phyloP scores from a whole-genome alignment of 140 eudicot species.

The Erigeron philadelphicus region DNA sequence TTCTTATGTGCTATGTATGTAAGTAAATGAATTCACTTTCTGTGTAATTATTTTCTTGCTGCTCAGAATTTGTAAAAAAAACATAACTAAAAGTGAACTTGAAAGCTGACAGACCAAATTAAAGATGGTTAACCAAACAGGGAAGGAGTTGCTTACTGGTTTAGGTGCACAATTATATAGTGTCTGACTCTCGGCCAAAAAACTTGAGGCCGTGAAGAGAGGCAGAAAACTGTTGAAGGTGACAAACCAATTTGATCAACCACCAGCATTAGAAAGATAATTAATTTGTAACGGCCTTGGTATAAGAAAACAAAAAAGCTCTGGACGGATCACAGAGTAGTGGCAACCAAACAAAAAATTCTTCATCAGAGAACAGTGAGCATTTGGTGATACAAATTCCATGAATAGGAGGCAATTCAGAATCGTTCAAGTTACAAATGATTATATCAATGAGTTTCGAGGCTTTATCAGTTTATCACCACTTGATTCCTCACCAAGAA shows the following conservation, averaged over 20 bases:
- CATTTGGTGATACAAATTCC: not conserved
- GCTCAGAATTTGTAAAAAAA: too few relatives aligned
- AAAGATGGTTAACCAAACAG: too few relatives aligned
- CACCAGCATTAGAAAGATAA: not conserved
- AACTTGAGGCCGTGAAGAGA: too few relatives aligned
- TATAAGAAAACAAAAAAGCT: not conserved
- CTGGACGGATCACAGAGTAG: not conserved
- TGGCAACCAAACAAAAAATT: not conserved
- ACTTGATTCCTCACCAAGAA: constrained; percentile 23
- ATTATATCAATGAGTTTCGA: constrained; percentile 5
- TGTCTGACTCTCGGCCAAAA: too few relatives aligned
- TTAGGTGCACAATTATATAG: too few relatives aligned
- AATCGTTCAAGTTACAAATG: constrained; percentile 13
- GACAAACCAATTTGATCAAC: not conserved
- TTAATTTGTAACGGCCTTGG: not conserved
- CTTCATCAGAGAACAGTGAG: not conserved
- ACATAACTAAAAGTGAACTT: too few relatives aligned
- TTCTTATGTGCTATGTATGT: too few relatives aligned
- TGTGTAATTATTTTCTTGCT: too few relatives aligned
- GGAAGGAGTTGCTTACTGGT: too few relatives aligned
- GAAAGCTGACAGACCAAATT: too few relatives aligned
- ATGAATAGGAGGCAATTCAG: not conserved
- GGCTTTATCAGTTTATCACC: not conserved
- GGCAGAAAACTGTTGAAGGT: too few relatives aligned
- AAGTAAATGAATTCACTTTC: too few relatives aligned